Evolutionary conservation across 768 basidiomycete species (phyloP), one percentile per base, ranked within the genome.

Genomic region (Boletus rubroflammeus): DNA sequence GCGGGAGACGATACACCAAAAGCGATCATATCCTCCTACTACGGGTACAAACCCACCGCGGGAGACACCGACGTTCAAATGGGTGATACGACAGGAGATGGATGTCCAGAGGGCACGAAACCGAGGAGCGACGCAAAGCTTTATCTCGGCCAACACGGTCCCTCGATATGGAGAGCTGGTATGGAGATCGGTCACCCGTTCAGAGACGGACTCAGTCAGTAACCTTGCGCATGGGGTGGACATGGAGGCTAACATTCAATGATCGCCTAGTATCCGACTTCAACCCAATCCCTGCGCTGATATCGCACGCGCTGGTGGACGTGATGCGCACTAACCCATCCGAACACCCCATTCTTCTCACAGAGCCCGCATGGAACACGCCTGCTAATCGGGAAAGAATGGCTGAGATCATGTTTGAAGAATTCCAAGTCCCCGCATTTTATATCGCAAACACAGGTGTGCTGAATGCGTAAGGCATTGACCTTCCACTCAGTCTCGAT

Each of bases 341-440:
- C 5, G 93, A 98, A 61, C 95, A 97, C 65, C 97, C 97, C 1
- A 72, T 98, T 40, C 81, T 99, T 39, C 82, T 94, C 8, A 98
- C 97, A 0, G 97, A 99, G 69, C 89, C 94, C 7, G 86, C 94
- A 3, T 99, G 97, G 97, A 98, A 98, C 68, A 91, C 93, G 0
- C 77, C 85, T 21, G 85, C 85, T n/a, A 93, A 97, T 66, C 77
- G 96, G 55, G 93, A 98, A 75, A 81, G 88, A 51, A 90, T 98
- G 87, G 90, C 93, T 11, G 93, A 98, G 73, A 89, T 97, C 44
- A 90, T 97, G 85, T 98, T 98, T 64, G 97, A 99, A 72, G 88
- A 96, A 62, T 96, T 97, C 62, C 78, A 90, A 44, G 88, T 88
- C 7, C 96, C 97, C 9, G 97, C 95, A 3, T 94, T 96, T 73